Evolutionary conservation across 169 alveolate genomes (phyloP).

Genomic region (Eimeria necatrix): DNA sequence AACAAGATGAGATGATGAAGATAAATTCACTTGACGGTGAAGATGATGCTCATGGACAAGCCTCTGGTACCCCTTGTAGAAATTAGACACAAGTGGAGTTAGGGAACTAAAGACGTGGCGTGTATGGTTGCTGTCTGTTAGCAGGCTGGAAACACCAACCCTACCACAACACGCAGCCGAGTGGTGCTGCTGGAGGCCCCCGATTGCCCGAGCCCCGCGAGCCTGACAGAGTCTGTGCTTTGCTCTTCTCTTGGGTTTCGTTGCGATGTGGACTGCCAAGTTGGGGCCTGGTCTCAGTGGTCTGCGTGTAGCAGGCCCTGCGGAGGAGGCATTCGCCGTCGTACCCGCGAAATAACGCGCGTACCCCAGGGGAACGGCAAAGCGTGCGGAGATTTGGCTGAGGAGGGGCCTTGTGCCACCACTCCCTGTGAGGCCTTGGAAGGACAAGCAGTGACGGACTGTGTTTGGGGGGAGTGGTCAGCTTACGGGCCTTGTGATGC

Average conservation of each 20-base stretch:
- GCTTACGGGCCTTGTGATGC: conserved; percentile 83
- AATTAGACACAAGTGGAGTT: no score
- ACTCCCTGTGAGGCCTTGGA: conserved; percentile 76
- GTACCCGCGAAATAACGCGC: conserved; percentile 80
- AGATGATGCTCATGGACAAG: no score
- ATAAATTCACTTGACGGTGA: no score
- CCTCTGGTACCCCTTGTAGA: no score
- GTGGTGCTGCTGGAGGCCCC: conserved; percentile 78
- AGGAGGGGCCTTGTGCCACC: conserved; percentile 81
- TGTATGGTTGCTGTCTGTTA: background rate
- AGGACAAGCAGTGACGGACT: conserved; percentile 74
- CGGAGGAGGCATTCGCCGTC: conserved; percentile 84
- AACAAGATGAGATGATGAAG: no score
- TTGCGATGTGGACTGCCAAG: conserved; percentile 84
- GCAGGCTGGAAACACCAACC: conserved; percentile 70
- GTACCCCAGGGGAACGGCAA: conserved; percentile 81
- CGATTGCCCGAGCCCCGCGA: conserved; percentile 71
- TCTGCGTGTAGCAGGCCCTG: conserved; percentile 80
- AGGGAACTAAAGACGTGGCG: background rate
- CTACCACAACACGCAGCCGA: conserved; percentile 77
- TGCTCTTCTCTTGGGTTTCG: conserved; percentile 77
- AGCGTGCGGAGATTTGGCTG: conserved; percentile 81
- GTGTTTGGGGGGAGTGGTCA: conserved; percentile 84
- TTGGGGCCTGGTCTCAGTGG: conserved; percentile 86
- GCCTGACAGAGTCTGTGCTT: conserved; percentile 5